Evolutionary conservation across 352 stramenopile genomes (phyloP), one percentile per base, ranked within the genome.

Genomic region (Globisporangium viniferum): DNA sequence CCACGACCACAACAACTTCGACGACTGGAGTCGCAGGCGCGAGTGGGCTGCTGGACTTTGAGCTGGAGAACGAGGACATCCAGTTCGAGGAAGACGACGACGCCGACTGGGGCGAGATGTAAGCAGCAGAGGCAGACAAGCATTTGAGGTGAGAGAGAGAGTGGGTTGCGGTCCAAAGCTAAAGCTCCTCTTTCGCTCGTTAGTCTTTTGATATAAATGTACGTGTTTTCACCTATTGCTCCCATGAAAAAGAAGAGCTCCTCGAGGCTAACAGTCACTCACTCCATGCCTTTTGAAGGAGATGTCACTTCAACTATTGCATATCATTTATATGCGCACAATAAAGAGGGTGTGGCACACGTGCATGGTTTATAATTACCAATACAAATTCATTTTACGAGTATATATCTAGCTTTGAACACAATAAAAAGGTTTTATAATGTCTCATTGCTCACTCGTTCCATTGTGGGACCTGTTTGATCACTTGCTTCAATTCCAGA

Each of bases 91-190:
- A 93, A 59, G 84, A 94, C 41, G 86, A 94, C 62, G 86, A 94
- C 55, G 82, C 81, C 41, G 86, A 94, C 67, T 94, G 86, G 86
- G 86, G 86, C 27, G 86, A 94, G 65, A 94, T 94, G 86, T 94
- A 86, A 70, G 27, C 62, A 59, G 53, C 39, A 46, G 39, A 46
- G 39, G 15, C 39, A 46, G 39, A 14, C 39, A 46, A 4, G 12
- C 39, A 46, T 7, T n/a, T 10, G 20, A 20, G 39, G 39, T 49
- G 39, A 5, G 39, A 46, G 39, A 33, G 35, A 39, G 35, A 39
- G 35, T 8, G 35, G 35, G 10, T 39, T 39, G 35, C 35, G 35
- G 10, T 12, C 8, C 41, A 18, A 49, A n/a, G 41, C 41, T n/a
- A 49, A 6, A n/a, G 12, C 12, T 46, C 39, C 3, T 20, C 39